Base-by-base conservation (phyloP, 1,284 basidiomycete genomes). In the Leccinum subrobustum region DNA sequence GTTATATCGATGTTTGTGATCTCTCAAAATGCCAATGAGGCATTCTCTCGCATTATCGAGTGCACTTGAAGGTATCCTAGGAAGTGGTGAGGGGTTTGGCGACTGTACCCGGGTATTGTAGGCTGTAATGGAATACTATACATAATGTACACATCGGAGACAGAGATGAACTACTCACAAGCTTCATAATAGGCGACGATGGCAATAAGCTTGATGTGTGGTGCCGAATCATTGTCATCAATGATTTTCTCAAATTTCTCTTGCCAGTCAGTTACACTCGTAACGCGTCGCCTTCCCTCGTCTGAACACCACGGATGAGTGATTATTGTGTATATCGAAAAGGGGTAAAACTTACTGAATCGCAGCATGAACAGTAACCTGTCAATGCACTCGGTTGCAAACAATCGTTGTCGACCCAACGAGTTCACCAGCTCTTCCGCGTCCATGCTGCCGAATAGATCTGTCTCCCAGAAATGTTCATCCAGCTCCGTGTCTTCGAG, bases 261-360 rank as follows among this genome's bases (percentile, higher is more conserved):
- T 27, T 44, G 42, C 67, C 65, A 73, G 8, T 42, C 0, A 3
- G 33, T 44, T 3, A 64, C 60, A 2, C 57, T 60, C 29, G 58
- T 56, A 51, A 74, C 35, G n/a, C 61, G 60, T 37, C 65, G 37
- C 27, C 37, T 71, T 25, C 70, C 72, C 12, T 71, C 70, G 44
- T 54, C 70, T 73, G 37, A 44, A 47, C 6, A 47, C 39, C 8
- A 0, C 6, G 3, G 50, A 3, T 1, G 9, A 31, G 9, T 25
- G 6, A 4, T 48, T 0, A 55, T 9, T 20, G 42, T 42, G 12
- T 16, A 4, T 20, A 8, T 1, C 4, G 2, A 4, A 57, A 4
- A 1, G 3, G 8, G 23, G 16, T 37, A 27, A 3, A 18, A 11
- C 64, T 44, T 44, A 72, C 69, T 56, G 56, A 66, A 72, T 61